These are phyloP conservation scores for Neurospora sublineolata DNA, from an alignment of 495 filamentous ascomycete genomes.

Conservation along the genomic window DNA sequence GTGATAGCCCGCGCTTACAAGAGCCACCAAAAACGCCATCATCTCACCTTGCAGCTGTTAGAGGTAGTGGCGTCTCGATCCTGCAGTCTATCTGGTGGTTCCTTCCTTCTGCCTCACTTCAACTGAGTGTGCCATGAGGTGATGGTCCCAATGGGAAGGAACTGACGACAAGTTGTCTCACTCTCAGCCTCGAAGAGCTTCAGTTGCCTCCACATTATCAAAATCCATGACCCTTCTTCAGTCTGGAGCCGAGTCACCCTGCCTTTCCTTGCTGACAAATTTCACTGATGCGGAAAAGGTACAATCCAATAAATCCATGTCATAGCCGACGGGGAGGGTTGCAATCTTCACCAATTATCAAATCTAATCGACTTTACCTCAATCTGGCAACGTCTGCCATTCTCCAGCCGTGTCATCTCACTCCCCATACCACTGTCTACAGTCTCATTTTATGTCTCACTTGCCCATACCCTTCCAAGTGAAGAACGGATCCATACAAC, in stretches of 20 bases:
- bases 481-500: not conserved
- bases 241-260: not conserved
- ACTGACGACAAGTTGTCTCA: not conserved
- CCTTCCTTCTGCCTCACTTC: not conserved
- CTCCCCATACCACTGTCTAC: not conserved
- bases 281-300: not conserved
- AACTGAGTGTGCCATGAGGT: not conserved
- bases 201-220: not conserved
- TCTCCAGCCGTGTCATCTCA: not conserved
- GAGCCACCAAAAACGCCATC: not conserved
- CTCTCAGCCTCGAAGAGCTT: not conserved
- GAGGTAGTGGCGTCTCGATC: not conserved
- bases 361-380: not conserved
- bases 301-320: not conserved
- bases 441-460: not conserved
- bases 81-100: not conserved
- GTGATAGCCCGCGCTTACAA: not conserved
- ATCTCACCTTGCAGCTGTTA: not conserved
- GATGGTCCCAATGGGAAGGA: not conserved
- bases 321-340: not conserved
- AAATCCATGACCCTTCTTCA: not conserved
- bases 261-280: not conserved
- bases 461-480: not conserved
- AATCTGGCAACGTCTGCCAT: not conserved
- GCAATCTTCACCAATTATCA: not conserved